Evolutionary conservation across 768 basidiomycete genomes (phyloP).

Genomic region (Boletus rufocinnamomeus): DNA sequence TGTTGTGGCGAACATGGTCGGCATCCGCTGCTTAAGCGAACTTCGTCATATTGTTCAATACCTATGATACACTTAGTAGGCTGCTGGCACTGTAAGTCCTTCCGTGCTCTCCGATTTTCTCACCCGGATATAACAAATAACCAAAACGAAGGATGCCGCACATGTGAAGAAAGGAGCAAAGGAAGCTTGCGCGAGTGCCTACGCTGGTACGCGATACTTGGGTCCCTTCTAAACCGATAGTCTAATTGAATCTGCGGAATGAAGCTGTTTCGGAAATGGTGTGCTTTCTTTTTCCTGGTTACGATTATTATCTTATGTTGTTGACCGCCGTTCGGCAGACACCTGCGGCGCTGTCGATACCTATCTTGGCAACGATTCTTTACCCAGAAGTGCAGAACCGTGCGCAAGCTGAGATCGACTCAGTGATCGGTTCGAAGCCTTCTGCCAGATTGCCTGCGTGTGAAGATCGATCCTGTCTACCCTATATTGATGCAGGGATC

Average conservation of each 20-base stretch:
- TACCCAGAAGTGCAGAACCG: conserved; percentile 16
- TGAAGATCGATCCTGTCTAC: conserved; percentile 15
- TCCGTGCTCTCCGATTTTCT: conserved; percentile 17
- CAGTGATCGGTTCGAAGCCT: conserved; percentile 6
- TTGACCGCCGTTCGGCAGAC: neutral
- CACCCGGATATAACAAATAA: neutral
- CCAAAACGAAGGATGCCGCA: neutral
- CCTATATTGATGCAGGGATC: conserved; percentile 15
- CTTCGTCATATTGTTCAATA: neutral
- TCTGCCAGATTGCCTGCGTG: conserved; percentile 17
- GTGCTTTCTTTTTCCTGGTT: neutral
- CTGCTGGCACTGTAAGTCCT: conserved; percentile 9
- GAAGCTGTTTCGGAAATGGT: conserved; percentile 19
- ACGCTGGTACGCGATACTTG: conserved; percentile 9
- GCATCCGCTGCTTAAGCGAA: neutral
- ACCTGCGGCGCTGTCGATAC: conserved; percentile 6
- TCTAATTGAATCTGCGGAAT: neutral
- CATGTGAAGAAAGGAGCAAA: conserved; percentile 2
- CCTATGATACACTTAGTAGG: conserved; percentile 9
- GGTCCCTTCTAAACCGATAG: neutral
- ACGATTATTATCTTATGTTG: neutral
- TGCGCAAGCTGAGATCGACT: conserved; percentile 20
- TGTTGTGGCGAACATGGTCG: conserved; percentile 13
- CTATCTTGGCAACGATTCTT: conserved; percentile 19
- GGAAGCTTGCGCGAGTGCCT: conserved; percentile 14